Base-by-base conservation (phyloP, 2,329 filamentous ascomycete genomes). In the Cladosporium velox region DNA sequence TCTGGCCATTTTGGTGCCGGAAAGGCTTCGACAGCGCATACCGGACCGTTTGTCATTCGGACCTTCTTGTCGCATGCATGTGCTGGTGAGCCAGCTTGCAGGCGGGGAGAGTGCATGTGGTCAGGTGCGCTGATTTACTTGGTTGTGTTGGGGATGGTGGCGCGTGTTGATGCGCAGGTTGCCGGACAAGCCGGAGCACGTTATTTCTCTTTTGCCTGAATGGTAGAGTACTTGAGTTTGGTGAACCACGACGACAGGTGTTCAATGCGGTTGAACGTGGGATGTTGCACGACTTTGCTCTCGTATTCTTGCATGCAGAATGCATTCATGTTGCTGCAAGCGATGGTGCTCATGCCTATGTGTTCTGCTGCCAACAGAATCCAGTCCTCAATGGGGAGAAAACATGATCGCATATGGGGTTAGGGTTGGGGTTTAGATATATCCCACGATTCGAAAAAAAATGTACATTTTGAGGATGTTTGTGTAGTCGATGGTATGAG, bases 21-120 rank as follows among this genome's bases (percentile, higher is more conserved):
- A 55, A 47, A 55, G 49, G 28, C 52, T 55, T 47, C 52, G 52
- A 55, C 28, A 55, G 28, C 52, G 52, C 52, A 55, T 55, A n/a
- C 52, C 52, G 49, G 52, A 4, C 11, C 52, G 28, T 30, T 30
- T 21, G n/a, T n/a, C 32, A 55, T 55, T 47, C 52, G 52, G 52
- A 55, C 52, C 52, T 55, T 34, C 30, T 55, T 30, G 52, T n/a
- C 32, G 52, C 28, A 32, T 30, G 52, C 32, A 21, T n/a, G 52
- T 24, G 52, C 18, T 55, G 28, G 52, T 34, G 30, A 55, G 28
- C 6, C 51, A 32, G 51, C 51, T 54, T 54, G 51, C 28, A 55
- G 52, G 41, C 26, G 52, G 52, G 52, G 52, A 51, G n/a, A 21
- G 41, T 47, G 41, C 41, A 47, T 21, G 52, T 55, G 52, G 52